These are phyloP conservation scores for Citrus maxima DNA, from an alignment of 345 rosid species.

Conservation along the genomic window DNA sequence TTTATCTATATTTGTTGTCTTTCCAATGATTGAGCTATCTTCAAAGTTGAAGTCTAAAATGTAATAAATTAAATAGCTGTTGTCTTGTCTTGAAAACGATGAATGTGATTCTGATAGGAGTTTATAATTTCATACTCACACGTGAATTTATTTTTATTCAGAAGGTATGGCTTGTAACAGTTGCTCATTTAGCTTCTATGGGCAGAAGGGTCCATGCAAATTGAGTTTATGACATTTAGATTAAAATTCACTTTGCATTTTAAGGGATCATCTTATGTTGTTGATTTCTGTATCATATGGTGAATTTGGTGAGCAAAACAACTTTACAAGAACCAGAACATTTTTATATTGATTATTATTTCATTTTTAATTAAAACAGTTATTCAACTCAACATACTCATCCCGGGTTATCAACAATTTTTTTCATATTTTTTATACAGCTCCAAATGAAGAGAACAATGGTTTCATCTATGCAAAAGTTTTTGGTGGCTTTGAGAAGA, in stretches of 20 bases:
- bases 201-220: neutral
- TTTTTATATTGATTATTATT: neutral
- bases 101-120: neutral
- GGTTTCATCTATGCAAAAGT: slow-evolving; percentile 88
- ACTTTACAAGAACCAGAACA: neutral
- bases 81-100: neutral
- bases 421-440: slow-evolving; percentile 36
- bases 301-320: neutral
- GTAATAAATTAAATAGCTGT: neutral
- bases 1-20: neutral
- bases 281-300: neutral
- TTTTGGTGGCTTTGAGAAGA: slow-evolving; percentile 93
- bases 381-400: neutral
- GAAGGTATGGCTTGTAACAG: neutral
- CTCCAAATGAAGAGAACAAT: slow-evolving; percentile 49
- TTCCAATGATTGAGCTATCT: neutral
- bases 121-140: neutral
- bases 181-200: neutral
- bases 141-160: neutral
- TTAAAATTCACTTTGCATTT: neutral
- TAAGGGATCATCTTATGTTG: neutral
- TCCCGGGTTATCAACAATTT: slow-evolving; percentile 9
- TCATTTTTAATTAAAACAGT: slow-evolving; percentile 7
- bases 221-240: neutral
- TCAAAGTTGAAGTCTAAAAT: neutral